Base-by-base conservation (phyloP, 768 basidiomycete genomes). In the Symmetrospora coprosmae region DNA sequence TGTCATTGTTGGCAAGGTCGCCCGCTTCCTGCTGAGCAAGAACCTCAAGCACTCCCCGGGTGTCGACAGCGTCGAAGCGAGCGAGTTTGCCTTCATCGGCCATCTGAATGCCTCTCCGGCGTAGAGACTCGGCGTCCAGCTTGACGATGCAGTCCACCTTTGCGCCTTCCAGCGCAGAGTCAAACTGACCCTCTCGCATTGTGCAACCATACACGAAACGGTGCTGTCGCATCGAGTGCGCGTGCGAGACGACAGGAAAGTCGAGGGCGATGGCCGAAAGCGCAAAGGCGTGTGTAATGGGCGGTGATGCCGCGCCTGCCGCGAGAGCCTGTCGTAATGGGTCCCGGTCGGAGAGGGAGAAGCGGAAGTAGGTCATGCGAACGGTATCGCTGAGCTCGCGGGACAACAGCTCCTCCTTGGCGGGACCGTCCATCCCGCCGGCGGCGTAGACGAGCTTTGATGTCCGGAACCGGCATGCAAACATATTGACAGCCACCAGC, bases 111-210 rank as follows among this genome's bases (percentile, higher is more conserved):
- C 73, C 73, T 30, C 46, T 38, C 14, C 19, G 33, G 13, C 70
- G 69, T 40, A 74, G 65, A 13, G 63, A 50, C 9, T 66, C 35
- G 13, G 71, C 73, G 60, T 75, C 68, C 34, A 73, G 30, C 67
- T 74, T 74, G 64, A 73, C 73, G n/a, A 75, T 56, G 48, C 72
- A 72, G 50, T 75, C 74, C n/a, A 75, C 73, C 60, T 75, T 74
- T 2, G 72, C 72, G 2, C 72, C 74, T 9, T 71, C 71, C 19
- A 75, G 60, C 4, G 73, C 69, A 25, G 72, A 72, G 50, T 73
- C 73, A 52, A 73, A 74, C 7, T 67, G 68, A 13, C 74, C 74
- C 11, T 67, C 59, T 28, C 66, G 65, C 69, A 74, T 71, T n/a
- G 72, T 72, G 59, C 74, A 75, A 1, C 73, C 74, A 61, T 74